Base-by-base conservation (phyloP, 2,329 filamentous ascomycete species). In the Tolypocladium ophioglossoides region DNA sequence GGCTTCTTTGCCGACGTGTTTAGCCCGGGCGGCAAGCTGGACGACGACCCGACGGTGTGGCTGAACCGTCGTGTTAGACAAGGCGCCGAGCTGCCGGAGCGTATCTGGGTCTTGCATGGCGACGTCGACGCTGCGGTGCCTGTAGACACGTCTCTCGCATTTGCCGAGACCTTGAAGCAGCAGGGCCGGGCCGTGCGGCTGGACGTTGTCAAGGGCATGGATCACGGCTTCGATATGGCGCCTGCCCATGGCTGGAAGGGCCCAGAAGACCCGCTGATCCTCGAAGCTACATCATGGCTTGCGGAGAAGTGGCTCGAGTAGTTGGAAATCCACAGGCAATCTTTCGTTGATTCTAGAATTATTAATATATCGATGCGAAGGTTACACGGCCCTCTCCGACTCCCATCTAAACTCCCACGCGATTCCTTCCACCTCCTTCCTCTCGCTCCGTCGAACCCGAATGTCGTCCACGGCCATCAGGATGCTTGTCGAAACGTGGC, bases 71-170 rank as follows among this genome's bases (percentile, higher is more conserved):
- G 41, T 7, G 16, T 46, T 16, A 16, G 11, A 7, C 18, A 41
- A 9, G 41, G 41, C 11, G 41, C 41, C 14, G 41, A 22, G 39
- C 41, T 46, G 41, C 41, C 41, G 12, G n/a, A 4, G 16, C 30
- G 39, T 22, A 52, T 50, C 11, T 55, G 53, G 53, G 22, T 55
- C 18, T 27, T 52, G 49, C 53, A 55, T n/a, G 53, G 53, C n/a
- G 40, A 52, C 8, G 40, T 22, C 40, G 53, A 55, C 27, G 34
- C 41, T 5, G 47, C 44, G 4, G 53, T 55, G 7, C 50, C 39
- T 18, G 12, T 48, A 12, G 41, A 46, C 9, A 46, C 41, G 41
- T 46, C 41, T 24, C 20, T 46, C 11, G 9, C 41, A 11, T 30
- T 46, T 30, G 41, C 41, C n/a, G 41, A 46, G 41, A 46, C 41